Conservation (phyloP, 805 yeast species). For the Saccharomycopsis babjevae region DNA sequence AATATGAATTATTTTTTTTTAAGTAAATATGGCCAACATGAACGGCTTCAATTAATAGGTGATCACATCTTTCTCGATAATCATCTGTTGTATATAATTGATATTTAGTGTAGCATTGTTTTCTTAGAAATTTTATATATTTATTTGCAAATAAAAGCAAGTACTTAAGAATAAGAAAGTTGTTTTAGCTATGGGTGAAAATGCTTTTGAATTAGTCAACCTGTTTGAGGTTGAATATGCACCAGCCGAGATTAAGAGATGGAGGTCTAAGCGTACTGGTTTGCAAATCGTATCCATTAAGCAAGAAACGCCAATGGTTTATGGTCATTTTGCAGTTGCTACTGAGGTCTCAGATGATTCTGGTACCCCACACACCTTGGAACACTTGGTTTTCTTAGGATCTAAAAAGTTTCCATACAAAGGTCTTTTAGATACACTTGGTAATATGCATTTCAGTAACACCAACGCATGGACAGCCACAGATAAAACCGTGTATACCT, state of each 20-base stretch:
- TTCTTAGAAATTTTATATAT: no score
- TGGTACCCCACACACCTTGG: conserved; percentile 93
- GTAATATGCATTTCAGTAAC: conserved; percentile 70
- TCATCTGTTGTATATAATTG: no score
- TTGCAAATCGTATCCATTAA: conserved; percentile 67
- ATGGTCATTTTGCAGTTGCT: conserved; percentile 93
- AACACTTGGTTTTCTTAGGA: conserved; percentile 93
- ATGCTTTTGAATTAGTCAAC: conserved; percentile 32
- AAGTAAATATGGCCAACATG: no score
- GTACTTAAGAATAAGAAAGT: not conserved
- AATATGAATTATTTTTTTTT: no score
- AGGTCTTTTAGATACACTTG: conserved; percentile 79
- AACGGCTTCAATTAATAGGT: no score
- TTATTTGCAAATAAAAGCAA: not conserved
- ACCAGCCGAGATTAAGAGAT: conserved; percentile 59
- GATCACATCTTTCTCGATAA: no score
- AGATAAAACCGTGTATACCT: conserved; percentile 89
- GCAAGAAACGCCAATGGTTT: conserved; percentile 77
- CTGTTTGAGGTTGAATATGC: conserved; percentile 65
- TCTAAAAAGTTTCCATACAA: conserved; percentile 81
- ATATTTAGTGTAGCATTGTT: no score
- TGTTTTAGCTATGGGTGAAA: not conserved
- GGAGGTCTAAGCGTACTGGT: conserved; percentile 74
- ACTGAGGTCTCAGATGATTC: conserved; percentile 82
- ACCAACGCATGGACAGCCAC: conserved; percentile 98